phyloP scores from a whole-genome alignment of 73 alveolate species.

The Symbiodinium natans region DNA sequence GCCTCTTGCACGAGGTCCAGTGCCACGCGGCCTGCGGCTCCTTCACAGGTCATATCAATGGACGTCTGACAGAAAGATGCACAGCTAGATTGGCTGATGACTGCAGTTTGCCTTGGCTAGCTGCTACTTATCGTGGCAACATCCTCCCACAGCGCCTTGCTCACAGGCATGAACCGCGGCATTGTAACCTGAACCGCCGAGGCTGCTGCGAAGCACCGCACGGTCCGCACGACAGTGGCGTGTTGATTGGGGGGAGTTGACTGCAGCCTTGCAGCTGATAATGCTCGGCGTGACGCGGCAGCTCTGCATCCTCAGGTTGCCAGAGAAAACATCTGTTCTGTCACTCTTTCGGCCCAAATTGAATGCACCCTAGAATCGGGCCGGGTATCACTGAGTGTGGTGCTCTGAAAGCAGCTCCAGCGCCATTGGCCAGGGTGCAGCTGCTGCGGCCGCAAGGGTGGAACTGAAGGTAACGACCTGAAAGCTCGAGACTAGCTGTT shows the following conservation, averaged over 20 bases:
- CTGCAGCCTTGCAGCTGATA: conserved; percentile 30
- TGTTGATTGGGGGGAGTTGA: background rate
- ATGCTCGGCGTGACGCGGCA: conserved; percentile 72
- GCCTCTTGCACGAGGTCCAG: conserved; percentile 7
- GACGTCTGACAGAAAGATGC: too few relatives aligned
- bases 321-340: background rate
- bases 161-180: conserved; percentile 84
- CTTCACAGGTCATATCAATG: background rate
- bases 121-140: too few relatives aligned
- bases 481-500: too few relatives aligned
- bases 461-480: conserved; percentile 59
- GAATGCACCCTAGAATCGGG: too few relatives aligned
- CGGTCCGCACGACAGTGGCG: too few relatives aligned
- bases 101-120: too few relatives aligned
- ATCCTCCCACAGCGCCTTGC: too few relatives aligned
- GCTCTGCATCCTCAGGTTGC: conserved; percentile 26
- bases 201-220: background rate
- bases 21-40: background rate
- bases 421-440: conserved; percentile 67
- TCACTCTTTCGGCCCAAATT: too few relatives aligned
- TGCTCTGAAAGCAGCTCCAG: conserved; percentile 33
- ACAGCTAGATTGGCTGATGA: too few relatives aligned
- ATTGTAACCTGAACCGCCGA: conserved; percentile 28
- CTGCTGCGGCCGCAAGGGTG: conserved; percentile 59
- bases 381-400: too few relatives aligned